These are phyloP conservation scores for Protomyces lactucae-debilis DNA, from an alignment of 1,139 yeast species.

Conservation along the genomic window DNA sequence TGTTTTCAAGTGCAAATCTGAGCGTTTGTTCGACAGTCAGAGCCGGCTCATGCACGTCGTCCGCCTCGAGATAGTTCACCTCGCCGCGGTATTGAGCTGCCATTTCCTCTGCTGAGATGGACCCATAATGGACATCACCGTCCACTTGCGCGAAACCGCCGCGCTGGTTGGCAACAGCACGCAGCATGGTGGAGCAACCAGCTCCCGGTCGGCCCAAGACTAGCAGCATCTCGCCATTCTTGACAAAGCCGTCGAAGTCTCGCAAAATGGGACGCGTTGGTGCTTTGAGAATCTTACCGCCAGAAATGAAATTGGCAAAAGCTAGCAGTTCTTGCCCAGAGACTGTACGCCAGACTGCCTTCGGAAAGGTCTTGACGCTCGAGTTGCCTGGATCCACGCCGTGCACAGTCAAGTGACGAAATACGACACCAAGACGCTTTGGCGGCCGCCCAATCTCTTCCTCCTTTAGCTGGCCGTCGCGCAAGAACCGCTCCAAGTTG, in stretches of 20 bases:
- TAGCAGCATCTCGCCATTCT: slow-evolving; percentile 52
- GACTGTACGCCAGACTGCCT: slow-evolving; percentile 37
- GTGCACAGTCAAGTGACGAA: slow-evolving; percentile 46
- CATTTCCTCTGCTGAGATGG: slow-evolving; percentile 20
- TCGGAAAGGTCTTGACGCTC: slow-evolving; percentile 49
- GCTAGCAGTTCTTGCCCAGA: slow-evolving; percentile 16
- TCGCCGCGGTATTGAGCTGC: slow-evolving; percentile 25
- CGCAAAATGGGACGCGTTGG: slow-evolving; percentile 40
- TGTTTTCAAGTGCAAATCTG: slow-evolving; percentile 58
- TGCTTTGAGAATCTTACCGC: background rate
- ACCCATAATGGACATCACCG: slow-evolving; percentile 28
- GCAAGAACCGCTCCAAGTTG: slow-evolving; percentile 10
- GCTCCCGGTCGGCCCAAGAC: slow-evolving; percentile 46
- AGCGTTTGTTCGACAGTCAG: slow-evolving; percentile 67
- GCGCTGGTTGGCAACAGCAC: slow-evolving; percentile 53
- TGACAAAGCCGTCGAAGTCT: slow-evolving; percentile 45
- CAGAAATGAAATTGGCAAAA: slow-evolving; percentile 26
- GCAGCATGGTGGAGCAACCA: slow-evolving; percentile 49
- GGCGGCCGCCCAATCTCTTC: slow-evolving; percentile 47
- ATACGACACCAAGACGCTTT: slow-evolving; percentile 50
- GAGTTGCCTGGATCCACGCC: slow-evolving; percentile 54
- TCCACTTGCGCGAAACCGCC: slow-evolving; percentile 49
- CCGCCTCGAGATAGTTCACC: slow-evolving; percentile 35
- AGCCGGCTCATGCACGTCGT: slow-evolving; percentile 65
- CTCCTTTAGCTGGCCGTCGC: slow-evolving; percentile 10